phyloP scores from a whole-genome alignment of 345 rosid genomes.

The Populus euphratica region DNA sequence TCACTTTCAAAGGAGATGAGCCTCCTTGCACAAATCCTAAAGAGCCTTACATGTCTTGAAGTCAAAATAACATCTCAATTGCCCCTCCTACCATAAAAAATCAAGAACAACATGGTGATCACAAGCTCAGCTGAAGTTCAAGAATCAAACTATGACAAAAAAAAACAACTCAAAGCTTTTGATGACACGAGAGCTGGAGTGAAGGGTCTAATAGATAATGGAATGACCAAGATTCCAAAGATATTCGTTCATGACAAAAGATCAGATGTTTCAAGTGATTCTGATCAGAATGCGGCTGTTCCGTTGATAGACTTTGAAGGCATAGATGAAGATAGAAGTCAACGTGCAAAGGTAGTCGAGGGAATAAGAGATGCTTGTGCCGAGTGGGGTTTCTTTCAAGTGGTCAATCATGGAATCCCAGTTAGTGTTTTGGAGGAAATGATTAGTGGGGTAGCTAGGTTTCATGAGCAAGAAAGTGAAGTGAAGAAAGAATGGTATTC shows the following conservation, averaged over 20 bases:
- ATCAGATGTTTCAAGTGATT: not conserved
- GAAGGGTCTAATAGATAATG: conserved; percentile 14
- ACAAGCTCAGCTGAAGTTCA: too few relatives aligned
- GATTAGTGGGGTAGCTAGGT: not conserved
- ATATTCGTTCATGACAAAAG: not conserved
- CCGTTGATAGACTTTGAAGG: conserved; percentile 2
- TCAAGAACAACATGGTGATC: too few relatives aligned
- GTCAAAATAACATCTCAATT: too few relatives aligned
- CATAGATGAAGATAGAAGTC: not conserved
- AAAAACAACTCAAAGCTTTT: conserved; percentile 8
- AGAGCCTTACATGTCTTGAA: too few relatives aligned
- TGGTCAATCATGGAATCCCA: conserved; percentile 18
- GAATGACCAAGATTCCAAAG: not conserved
- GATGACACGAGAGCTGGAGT: conserved; percentile 9
- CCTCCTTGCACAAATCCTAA: too few relatives aligned
- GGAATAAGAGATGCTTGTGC: conserved; percentile 1
- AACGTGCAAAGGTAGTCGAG: not conserved
- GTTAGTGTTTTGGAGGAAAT: not conserved
- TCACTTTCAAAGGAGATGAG: too few relatives aligned
- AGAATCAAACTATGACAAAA: not conserved
- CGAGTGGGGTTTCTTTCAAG: conserved; percentile 20
- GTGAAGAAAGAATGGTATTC: conserved; percentile 4
- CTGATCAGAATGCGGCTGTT: not conserved
- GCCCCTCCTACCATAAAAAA: too few relatives aligned
- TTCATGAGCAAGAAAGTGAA: conserved; percentile 9